These are phyloP conservation scores for Fusarium clavum DNA, from an alignment of 2,329 filamentous ascomycete genomes.

Conservation along the genomic window DNA sequence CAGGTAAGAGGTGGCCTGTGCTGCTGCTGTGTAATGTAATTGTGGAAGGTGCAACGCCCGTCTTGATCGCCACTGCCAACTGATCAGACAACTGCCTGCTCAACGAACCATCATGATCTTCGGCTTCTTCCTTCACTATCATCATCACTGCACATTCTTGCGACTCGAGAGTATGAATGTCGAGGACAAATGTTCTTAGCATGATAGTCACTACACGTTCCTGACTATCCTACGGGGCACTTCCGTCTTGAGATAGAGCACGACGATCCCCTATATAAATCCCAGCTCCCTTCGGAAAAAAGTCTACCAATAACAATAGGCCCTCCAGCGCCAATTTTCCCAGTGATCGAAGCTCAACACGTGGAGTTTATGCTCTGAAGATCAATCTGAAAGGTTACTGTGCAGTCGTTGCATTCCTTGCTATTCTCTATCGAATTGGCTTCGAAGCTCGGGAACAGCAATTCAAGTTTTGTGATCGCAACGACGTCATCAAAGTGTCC, in stretches of 20 bases:
- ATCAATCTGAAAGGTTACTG: conserved; percentile 1
- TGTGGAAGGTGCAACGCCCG: conserved; percentile 21
- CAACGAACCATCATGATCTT: background rate
- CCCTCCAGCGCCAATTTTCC: conserved; percentile 26
- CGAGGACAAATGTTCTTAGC: conserved; percentile 18
- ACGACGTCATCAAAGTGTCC: conserved; percentile 38
- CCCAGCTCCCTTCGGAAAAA: conserved; percentile 38
- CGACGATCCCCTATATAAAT: conserved; percentile 39
- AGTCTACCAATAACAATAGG: conserved; percentile 39
- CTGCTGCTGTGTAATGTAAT: conserved; percentile 7
- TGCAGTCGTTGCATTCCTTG: background rate
- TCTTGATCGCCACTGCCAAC: background rate
- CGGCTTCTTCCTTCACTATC: background rate
- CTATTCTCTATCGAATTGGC: conserved; percentile 4
- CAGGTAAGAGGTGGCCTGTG: conserved; percentile 6
- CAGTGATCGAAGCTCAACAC: conserved; percentile 15
- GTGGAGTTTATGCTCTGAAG: conserved; percentile 19
- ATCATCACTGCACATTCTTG: background rate
- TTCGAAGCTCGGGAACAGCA: background rate
- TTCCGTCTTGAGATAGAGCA: conserved; percentile 40
- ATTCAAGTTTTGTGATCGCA: conserved; percentile 20
- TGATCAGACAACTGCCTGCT: background rate
- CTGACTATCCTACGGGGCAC: conserved; percentile 41
- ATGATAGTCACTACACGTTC: conserved; percentile 38
- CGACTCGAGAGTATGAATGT: background rate